A percentile compares a stretch with the other conserved stretches of the same genome.
Evolutionary conservation across 345 rosid genomes (phyloP).

Genomic region (Angophora floribunda): DNA sequence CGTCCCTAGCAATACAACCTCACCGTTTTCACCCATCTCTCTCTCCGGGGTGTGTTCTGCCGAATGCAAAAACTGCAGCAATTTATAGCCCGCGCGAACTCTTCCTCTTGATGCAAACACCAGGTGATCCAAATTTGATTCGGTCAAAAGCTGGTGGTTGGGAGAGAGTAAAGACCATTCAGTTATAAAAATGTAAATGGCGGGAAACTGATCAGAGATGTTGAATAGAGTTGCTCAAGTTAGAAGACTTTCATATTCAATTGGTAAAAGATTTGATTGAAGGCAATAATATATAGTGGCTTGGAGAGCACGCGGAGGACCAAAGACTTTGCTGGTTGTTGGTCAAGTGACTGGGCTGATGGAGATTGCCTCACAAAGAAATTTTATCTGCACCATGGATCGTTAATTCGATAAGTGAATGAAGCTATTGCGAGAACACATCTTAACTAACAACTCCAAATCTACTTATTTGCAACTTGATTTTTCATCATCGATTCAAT

Average conservation of each 20-base stretch:
- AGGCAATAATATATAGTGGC: not conserved
- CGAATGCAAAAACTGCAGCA: not conserved
- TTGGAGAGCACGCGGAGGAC: not conserved
- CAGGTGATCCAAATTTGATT: not conserved
- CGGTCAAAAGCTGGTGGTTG: not conserved
- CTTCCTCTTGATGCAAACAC: not conserved
- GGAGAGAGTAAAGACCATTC: not conserved
- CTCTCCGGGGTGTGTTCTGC: not conserved
- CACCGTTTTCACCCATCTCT: not conserved
- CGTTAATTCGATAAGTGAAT: not conserved
- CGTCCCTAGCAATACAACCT: slow-evolving; percentile 2
- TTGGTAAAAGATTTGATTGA: too few species aligned
- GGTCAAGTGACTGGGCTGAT: not conserved
- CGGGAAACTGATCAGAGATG: not conserved
- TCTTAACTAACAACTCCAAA: not conserved
- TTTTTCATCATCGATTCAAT: not conserved
- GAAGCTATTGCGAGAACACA: not conserved
- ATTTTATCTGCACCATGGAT: not conserved
- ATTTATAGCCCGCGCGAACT: not conserved
- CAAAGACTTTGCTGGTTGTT: not conserved
- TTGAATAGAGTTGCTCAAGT: not conserved
- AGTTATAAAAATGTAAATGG: not conserved
- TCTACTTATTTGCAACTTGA: not conserved
- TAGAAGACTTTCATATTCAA: not conserved
- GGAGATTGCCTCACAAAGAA: not conserved